These are phyloP conservation scores for Leccinum longicurvipes DNA, from an alignment of 768 basidiomycete genomes.

Conservation along the genomic window DNA sequence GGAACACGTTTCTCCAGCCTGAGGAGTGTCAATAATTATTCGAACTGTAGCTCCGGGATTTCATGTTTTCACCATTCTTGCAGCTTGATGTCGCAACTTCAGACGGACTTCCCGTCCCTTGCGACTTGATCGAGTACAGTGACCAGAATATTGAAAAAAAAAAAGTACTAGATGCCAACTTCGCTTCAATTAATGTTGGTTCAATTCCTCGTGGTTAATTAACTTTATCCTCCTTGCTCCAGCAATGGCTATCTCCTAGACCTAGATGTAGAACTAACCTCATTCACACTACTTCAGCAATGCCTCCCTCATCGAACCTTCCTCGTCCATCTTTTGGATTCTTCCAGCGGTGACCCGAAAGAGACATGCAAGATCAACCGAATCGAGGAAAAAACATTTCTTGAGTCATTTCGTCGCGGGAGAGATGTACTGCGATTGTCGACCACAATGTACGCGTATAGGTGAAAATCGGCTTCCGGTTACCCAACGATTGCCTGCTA, in stretches of 20 bases:
- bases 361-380: neutral
- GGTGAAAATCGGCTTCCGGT: neutral
- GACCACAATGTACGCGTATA: neutral
- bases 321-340: neutral
- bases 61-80: neutral
- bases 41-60: neutral
- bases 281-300: neutral
- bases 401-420: neutral
- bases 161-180: neutral
- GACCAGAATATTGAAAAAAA: neutral
- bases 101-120: neutral
- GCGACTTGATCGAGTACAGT: neutral
- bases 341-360: neutral
- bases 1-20: neutral
- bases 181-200: neutral
- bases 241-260: too few species aligned
- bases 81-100: neutral
- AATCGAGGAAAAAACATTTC: conserved; percentile 6
- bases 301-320: neutral
- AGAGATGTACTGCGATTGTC: neutral
- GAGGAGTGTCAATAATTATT: neutral
- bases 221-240: neutral
- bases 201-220: neutral
- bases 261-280: neutral
- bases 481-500: neutral